Conservation (phyloP, 805 yeast species). For the Wickerhamomyces rabaulensis region DNA sequence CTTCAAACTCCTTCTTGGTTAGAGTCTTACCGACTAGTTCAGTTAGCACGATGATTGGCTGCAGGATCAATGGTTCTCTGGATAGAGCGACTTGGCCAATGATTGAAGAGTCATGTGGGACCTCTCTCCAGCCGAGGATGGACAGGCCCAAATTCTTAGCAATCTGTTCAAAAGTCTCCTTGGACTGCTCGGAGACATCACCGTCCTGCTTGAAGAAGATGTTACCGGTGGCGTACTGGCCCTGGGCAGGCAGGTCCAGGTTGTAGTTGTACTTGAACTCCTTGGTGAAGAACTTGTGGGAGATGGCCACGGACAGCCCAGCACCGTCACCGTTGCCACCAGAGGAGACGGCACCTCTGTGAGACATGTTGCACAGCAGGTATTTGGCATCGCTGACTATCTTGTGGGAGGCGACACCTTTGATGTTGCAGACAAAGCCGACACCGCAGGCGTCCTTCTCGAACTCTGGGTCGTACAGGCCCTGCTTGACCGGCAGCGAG, state of each 20-base stretch:
- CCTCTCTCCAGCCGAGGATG: conserved; percentile 92
- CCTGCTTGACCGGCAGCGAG: conserved; percentile 79
- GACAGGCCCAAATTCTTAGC: conserved; percentile 72
- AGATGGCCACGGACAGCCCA: conserved; percentile 89
- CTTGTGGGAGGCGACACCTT: conserved; percentile 83
- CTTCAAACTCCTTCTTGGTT: conserved; percentile 48
- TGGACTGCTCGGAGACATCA: conserved; percentile 63
- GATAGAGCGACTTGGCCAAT: conserved; percentile 93
- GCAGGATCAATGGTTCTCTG: conserved; percentile 86
- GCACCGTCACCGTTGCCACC: conserved; percentile 99
- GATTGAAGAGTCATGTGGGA: conserved; percentile 91
- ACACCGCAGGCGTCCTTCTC: conserved; percentile 99
- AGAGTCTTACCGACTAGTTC: conserved; percentile 38
- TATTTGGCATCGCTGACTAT: conserved; percentile 86
- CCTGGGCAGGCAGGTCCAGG: conserved; percentile 65
- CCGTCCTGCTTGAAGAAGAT: conserved; percentile 85
- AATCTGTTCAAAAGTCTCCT: conserved; percentile 72
- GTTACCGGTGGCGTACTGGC: conserved; percentile 95
- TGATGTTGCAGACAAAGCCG: conserved; percentile 93
- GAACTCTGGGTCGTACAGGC: conserved; percentile 86
- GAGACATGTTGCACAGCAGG: conserved; percentile 95
- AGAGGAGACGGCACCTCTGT: conserved; percentile 95
- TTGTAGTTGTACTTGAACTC: conserved; percentile 74
- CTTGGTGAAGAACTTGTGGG: conserved; percentile 79
- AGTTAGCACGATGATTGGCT: conserved; percentile 81